Base-by-base conservation (phyloP, 1,139 yeast genomes). In the Komagataea norvegica region DNA sequence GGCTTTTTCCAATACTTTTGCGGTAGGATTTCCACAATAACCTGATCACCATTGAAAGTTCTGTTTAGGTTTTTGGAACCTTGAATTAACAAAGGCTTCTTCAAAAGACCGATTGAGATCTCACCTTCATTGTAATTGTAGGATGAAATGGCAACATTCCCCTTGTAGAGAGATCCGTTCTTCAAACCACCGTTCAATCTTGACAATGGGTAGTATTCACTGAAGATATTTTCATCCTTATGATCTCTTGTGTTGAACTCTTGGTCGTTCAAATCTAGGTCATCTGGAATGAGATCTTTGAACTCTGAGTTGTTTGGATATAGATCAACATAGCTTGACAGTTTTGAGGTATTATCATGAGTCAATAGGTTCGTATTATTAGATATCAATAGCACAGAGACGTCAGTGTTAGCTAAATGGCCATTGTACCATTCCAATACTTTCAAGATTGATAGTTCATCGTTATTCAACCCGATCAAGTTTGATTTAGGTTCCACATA, bases 111-210 rank as follows among this genome's bases (percentile, higher is more conserved):
- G 2, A 85, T 76, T 38, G 77, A 74, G 6, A 93, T 83, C 1
- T 85, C 74, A 37, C 95, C 98, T 62, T 93, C 96, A 43, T 89
- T 68, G 55, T 84, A 81, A 57, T 93, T 93, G 60, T 88, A 91
- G 16, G 88, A 79, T 5, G 93, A 86, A 25, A 88, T 77, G 51
- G 78, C 77, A 49, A 93, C 70, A 20, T 72, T 70, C 26, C 98
- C 98, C 62, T 88, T 96, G 56, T 82, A 85, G 31, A 91, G 65
- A 9, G 93, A 80, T 25, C 95, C 96, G 53, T 79, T 84, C 55
- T 82, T 84, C 47, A 89, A 63, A 33, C 98, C 98, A 34, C 95
- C 97, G 75, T 87, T 76, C 19, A 88, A 69, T 61, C 95, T 74
- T 0, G 97, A 77, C 40, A 78, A 76, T 7, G 91, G 64, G 56